Evolutionary conservation across 306 rosid species (phyloP).

Genomic region (Dalbergia cochinchinensis): DNA sequence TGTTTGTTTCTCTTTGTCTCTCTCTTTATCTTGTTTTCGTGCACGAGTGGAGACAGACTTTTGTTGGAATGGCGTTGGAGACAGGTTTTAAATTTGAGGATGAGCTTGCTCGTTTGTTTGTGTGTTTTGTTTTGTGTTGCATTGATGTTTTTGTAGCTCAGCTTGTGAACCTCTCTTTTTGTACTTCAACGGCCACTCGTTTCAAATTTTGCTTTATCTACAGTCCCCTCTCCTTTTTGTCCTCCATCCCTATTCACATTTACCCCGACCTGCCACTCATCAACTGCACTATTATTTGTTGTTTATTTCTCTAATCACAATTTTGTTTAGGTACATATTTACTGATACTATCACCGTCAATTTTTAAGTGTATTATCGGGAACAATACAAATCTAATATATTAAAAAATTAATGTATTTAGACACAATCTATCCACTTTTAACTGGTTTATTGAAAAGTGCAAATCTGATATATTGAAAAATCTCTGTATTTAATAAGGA

Average conservation of each 20-base stretch:
- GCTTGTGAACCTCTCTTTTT: constrained; percentile 15
- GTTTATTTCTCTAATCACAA: too few species aligned
- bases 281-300: too few species aligned
- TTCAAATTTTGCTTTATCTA: constrained; percentile 72
- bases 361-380: too few species aligned
- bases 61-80: background rate
- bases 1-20: background rate
- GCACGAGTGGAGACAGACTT: constrained; percentile 17
- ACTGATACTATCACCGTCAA: too few species aligned
- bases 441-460: too few species aligned
- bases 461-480: too few species aligned
- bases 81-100: constrained; percentile 47
- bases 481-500: too few species aligned
- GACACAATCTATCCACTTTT: too few species aligned
- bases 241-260: background rate
- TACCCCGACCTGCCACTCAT: constrained; percentile 37
- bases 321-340: too few species aligned
- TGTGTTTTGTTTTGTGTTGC: constrained; percentile 54
- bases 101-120: constrained; percentile 24
- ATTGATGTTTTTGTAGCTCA: constrained; percentile 44
- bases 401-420: too few species aligned
- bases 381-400: too few species aligned
- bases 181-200: constrained; percentile 84
- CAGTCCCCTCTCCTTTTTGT: background rate
- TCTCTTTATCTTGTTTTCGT: background rate